A percentile compares a stretch with the other conserved stretches of the same genome.
Evolutionary conservation across 345 rosid genomes (phyloP).

Genomic region (Dipteronia sinensis): DNA sequence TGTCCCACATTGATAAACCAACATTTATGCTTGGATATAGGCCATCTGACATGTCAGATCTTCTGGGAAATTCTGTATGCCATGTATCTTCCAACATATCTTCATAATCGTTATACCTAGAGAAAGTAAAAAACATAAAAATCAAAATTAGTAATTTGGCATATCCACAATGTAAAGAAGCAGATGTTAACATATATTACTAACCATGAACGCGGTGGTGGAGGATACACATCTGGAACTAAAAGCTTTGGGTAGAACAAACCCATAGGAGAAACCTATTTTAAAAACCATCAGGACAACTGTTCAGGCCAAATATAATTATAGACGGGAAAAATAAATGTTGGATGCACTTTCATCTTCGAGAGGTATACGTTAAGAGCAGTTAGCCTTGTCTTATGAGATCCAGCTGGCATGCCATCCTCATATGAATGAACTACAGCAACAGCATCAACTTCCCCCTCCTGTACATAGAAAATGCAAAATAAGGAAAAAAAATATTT

Average conservation of each 20-base stretch:
- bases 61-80: constrained; percentile 78
- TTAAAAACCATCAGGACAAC: constrained; percentile 10
- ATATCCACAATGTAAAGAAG: constrained; percentile 12
- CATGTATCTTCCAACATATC: constrained; percentile 92
- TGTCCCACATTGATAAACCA: constrained; percentile 89
- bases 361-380: constrained; percentile 66
- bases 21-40: constrained; percentile 47
- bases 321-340: constrained; percentile 1
- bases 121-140: constrained; percentile 3
- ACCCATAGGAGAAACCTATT: constrained; percentile 95
- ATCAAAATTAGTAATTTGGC: constrained; percentile 15
- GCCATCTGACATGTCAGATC: constrained; percentile 57
- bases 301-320: constrained; percentile 7
- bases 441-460: constrained; percentile 70
- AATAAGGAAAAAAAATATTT: neutral
- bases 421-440: constrained; percentile 79
- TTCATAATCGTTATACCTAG: constrained; percentile 85
- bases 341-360: constrained; percentile 11
- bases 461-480: constrained; percentile 39
- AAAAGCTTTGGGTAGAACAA: constrained; percentile 85
- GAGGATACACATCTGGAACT: constrained; percentile 83
- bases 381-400: constrained; percentile 82
- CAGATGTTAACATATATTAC: constrained; percentile 20
- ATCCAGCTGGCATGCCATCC: constrained; percentile 65
- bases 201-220: constrained; percentile 88